Evolutionary conservation across 345 rosid species (phyloP), one percentile per base, ranked within the genome.

Genomic region (Pistacia integerrima): DNA sequence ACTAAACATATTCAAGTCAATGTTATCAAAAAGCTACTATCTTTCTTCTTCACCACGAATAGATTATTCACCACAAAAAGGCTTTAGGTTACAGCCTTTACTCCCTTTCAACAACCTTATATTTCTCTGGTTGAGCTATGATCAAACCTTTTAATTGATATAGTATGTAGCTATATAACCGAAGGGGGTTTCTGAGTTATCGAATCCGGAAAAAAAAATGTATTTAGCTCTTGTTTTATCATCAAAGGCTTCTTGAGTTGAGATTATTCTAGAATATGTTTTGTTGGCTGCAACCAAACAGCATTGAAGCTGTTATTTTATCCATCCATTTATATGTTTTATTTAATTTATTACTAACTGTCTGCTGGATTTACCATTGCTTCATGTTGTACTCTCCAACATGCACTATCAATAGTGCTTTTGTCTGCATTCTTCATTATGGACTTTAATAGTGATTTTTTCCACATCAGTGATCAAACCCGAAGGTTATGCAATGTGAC

Each of bases 401-500:
- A 38, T 38, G 33, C 12, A 52, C 8, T 14, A 6, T 38, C 33
- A 2, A 54, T 55, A 28, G 48, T 64, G 11, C n/a, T 48, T 36
- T 70, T 41, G 13, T 64, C 10, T 75, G 63, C 13, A 22, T 20
- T 8, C 77, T n/a, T 60, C 66, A 46, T 12, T 2, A 44, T 78
- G 64, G 36, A 54, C 62, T 74, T 74, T 49, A 44, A 62, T 25
- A 55, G 12, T 17, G 20, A 48, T 73, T 69, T 11, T 36, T 73
- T 79, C 72, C 72, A 74, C 56, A 72, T 72, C 82, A 94, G 98
- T 76, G 87, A 87, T 77, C 76, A 76, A 62, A 41, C 82, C 51
- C 85, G 61, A 71, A 90, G 89, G 76, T 74, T 82, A 74, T 94
- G 98, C 85, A 92, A 88, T 76, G 89, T 89, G 78, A 90, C 94